A percentile compares a stretch with the other conserved stretches of the same genome.
These are phyloP conservation scores for Streptanthus diversifolius DNA, from an alignment of 345 rosid genomes.

Conservation along the genomic window DNA sequence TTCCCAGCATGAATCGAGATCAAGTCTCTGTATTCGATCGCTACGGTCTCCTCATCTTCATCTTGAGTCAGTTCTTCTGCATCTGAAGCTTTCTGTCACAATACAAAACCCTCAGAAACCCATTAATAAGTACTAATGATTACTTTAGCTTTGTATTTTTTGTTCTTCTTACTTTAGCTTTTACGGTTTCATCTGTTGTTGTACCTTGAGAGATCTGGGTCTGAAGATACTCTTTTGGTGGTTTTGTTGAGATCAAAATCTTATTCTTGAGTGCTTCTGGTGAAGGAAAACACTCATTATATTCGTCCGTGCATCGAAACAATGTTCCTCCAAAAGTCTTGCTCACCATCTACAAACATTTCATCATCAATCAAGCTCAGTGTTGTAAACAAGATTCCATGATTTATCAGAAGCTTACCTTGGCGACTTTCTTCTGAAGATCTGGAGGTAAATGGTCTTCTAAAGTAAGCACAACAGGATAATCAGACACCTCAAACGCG, in stretches of 20 bases:
- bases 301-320: constrained; percentile 38
- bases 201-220: constrained; percentile 23
- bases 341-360: constrained; percentile 48
- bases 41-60: constrained; percentile 43
- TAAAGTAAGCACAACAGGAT: constrained; percentile 81
- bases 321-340: constrained; percentile 48
- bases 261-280: constrained; percentile 57
- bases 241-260: constrained; percentile 78
- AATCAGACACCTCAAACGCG: constrained; percentile 62
- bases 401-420: constrained; percentile 34
- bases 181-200: constrained; percentile 23
- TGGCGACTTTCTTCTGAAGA: constrained; percentile 67
- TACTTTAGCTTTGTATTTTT: not conserved
- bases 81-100: constrained; percentile 35
- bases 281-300: constrained; percentile 52
- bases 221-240: constrained; percentile 69
- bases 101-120: not conserved
- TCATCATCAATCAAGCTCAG: not conserved
- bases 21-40: constrained; percentile 47
- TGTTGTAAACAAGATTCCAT: not conserved
- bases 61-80: constrained; percentile 35
- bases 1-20: constrained; percentile 77
- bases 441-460: constrained; percentile 65
- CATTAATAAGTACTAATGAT: not conserved
- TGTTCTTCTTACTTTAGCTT: constrained; percentile 13